Percentiles rank a stretch among this genome's conserved stretches.
These are phyloP conservation scores for Lactuca saligna DNA, from an alignment of 129 eudicot species.

Conservation along the genomic window DNA sequence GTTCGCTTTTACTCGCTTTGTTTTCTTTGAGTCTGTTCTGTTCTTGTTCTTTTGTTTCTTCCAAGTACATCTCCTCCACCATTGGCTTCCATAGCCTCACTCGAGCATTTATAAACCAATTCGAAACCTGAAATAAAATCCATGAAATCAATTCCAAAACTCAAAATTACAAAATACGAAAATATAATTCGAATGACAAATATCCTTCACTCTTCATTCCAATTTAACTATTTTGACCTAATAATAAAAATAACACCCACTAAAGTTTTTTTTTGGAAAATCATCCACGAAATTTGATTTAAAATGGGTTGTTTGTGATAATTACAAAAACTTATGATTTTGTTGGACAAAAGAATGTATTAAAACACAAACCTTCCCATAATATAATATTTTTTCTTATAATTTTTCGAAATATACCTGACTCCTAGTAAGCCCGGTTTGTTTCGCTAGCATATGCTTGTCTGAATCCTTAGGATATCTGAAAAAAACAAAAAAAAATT, in stretches of 20 bases:
- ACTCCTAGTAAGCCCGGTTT: constrained; percentile 88
- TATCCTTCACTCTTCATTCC: too few relatives aligned
- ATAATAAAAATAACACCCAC: not conserved
- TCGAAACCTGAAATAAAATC: constrained; percentile 54
- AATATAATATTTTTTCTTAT: too few relatives aligned
- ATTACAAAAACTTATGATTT: not conserved
- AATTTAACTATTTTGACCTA: too few relatives aligned
- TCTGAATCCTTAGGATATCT: constrained; percentile 97
- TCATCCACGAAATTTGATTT: too few relatives aligned
- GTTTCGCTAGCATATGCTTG: constrained; percentile 85
- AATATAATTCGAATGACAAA: not conserved
- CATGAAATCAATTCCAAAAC: not conserved
- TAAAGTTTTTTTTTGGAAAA: too few relatives aligned
- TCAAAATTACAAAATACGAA: not conserved
- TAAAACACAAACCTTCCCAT: too few relatives aligned
- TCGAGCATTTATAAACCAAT: constrained; percentile 94
- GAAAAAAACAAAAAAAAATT: not conserved
- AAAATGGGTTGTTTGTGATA: too few relatives aligned
- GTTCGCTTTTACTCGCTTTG: constrained; percentile 47
- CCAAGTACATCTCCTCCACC: constrained; percentile 94
- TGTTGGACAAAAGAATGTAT: too few relatives aligned
- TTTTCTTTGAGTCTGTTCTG: constrained; percentile 53
- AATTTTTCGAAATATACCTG: constrained; percentile 46
- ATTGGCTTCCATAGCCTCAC: constrained; percentile 97
- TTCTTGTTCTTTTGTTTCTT: constrained; percentile 73